Base-by-base conservation (phyloP, 2,329 filamentous ascomycete species). In the Diaporthe longicolla region DNA sequence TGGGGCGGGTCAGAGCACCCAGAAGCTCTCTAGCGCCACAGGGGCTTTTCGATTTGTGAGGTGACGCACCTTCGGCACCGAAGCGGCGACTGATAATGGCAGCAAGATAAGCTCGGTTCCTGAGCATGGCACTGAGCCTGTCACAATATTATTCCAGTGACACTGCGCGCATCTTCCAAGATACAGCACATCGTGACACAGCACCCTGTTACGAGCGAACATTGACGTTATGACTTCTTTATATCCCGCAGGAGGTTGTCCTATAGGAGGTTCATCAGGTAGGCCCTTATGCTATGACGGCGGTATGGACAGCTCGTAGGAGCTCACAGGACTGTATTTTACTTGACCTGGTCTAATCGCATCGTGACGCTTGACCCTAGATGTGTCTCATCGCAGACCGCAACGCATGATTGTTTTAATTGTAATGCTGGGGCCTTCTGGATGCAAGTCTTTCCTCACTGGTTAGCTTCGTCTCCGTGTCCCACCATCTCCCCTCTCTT, bases 21-120 rank as follows among this genome's bases (percentile, higher is more conserved):
- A 63, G 70, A 63, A 71, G 70, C 57, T 71, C 71, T 69, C 55
- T 73, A 73, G 71, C 61, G 71, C 71, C 61, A 54, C 70, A 63
- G 45, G 58, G 45, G 59, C 50, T 32, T 63, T 71, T 58, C 59
- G 54, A 54, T 50, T 45, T 58, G 71, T 58, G 40, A 32, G 59
- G 71, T 73, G 71, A 73, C 71, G 71, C 61, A 73, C 24, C 69
- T 37, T 69, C 71, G 50, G 71, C 32, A 58, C 71, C 61, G 61
- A 59, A 37, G 37, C 61, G 52, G 52, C 54, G 54, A 61, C 65
- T 50, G 72, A 73, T 73, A 63, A 15, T 54, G 13, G 48, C 32
- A 6, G 21, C 11, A 26, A 73, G 55, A 69, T 73, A 73, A 70
- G 65, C 55, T 63, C 24, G 26, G 7, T 57, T 32, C 43, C 11